Conservation (phyloP, 176 grass and related monocot species). For the Hsuehochloa calcarea region DNA sequence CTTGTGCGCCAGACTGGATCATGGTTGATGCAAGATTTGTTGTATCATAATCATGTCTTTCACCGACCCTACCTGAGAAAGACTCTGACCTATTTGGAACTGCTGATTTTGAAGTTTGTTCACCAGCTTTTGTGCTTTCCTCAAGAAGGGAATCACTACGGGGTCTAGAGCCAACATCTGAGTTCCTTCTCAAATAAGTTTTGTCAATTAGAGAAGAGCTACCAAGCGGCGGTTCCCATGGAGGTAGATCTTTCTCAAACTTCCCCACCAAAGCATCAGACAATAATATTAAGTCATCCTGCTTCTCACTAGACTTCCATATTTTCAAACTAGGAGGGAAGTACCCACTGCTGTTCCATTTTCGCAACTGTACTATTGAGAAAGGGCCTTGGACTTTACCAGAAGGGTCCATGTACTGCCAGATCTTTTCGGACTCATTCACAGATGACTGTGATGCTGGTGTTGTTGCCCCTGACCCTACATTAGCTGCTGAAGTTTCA, state of each 20-base stretch:
- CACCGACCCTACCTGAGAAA: constrained; percentile 28
- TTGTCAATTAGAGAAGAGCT: constrained; percentile 38
- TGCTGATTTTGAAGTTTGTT: constrained; percentile 36
- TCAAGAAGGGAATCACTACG: constrained; percentile 6
- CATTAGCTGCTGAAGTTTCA: constrained; percentile 31
- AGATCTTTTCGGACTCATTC: constrained; percentile 87
- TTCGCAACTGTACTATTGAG: constrained; percentile 84
- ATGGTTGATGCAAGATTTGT: constrained; percentile 36
- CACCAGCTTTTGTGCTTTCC: constrained; percentile 30
- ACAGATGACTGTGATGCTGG: constrained; percentile 26
- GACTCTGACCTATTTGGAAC: constrained; percentile 36
- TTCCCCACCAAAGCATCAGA: constrained; percentile 83
- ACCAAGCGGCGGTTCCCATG: constrained; percentile 51
- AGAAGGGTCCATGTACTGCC: constrained; percentile 86
- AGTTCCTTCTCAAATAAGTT: constrained; percentile 28
- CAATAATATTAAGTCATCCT: constrained; percentile 81
- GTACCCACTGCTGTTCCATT: constrained; percentile 90
- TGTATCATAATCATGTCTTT: constrained; percentile 30
- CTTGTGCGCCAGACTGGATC: constrained; percentile 41
- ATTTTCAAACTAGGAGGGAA: constrained; percentile 82
- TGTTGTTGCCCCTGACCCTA: constrained; percentile 26
- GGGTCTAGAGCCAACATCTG: constrained; percentile 35
- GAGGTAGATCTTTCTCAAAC: constrained; percentile 79
- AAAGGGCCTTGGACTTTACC: constrained; percentile 93
- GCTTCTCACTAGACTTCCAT: constrained; percentile 82